phyloP scores from a whole-genome alignment of 352 stramenopile genomes.

The Phytophthora podocarpi region DNA sequence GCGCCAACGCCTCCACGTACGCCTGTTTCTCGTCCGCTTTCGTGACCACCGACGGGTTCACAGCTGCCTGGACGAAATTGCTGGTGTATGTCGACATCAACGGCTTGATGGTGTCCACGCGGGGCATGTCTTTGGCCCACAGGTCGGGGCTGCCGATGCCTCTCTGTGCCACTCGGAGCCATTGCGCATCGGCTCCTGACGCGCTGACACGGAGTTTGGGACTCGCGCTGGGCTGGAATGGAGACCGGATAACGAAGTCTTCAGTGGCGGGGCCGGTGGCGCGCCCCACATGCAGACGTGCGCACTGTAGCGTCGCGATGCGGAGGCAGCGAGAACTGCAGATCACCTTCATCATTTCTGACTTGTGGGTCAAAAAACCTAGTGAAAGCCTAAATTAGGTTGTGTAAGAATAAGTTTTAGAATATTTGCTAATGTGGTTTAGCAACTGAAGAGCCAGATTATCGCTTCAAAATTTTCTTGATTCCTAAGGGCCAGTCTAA shows the following conservation, averaged over 20 bases:
- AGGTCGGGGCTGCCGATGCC: constrained; percentile 67
- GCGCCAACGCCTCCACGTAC: constrained; percentile 70
- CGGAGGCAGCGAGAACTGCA: neutral
- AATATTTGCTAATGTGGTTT: too few species aligned
- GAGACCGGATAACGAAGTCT: constrained; percentile 44
- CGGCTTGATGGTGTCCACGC: constrained; percentile 60
- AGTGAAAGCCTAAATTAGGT: too few species aligned
- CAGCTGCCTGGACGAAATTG: constrained; percentile 68
- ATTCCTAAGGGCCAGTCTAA: too few species aligned
- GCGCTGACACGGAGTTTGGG: constrained; percentile 44
- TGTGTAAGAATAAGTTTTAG: too few species aligned
- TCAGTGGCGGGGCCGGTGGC: constrained; percentile 51
- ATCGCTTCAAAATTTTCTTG: too few species aligned
- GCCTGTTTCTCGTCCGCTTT: constrained; percentile 51
- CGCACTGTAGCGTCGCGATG: constrained; percentile 19
- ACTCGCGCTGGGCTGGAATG: constrained; percentile 1
- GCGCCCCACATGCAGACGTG: constrained; percentile 50
- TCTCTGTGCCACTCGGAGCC: constrained; percentile 32
- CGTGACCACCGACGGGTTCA: constrained; percentile 49
- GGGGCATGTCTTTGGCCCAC: constrained; percentile 76
- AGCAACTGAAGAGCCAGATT: too few species aligned
- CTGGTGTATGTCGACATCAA: constrained; percentile 43
- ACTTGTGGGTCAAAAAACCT: too few species aligned
- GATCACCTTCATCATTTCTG: constrained; percentile 17
- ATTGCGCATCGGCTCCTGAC: constrained; percentile 20